phyloP scores from a whole-genome alignment of 805 yeast genomes.

The Ogataea pini region DNA sequence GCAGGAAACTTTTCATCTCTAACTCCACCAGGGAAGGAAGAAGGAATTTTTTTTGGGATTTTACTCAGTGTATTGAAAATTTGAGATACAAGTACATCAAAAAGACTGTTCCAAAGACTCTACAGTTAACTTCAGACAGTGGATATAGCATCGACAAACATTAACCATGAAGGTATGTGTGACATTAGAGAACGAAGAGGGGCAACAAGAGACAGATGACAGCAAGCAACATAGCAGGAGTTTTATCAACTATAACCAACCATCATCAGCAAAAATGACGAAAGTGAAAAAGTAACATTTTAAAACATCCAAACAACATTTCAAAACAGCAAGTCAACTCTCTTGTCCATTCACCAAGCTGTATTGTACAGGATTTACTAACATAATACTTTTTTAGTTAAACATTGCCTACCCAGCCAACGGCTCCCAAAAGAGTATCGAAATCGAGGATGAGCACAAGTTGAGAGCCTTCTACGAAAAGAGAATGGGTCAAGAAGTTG shows the following conservation, averaged over 20 bases:
- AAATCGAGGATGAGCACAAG: slow-evolving; percentile 98
- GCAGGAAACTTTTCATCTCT: slow-evolving; percentile 2
- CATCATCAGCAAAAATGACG: background rate
- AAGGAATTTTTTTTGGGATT: slow-evolving; percentile 6
- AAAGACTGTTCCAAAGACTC: slow-evolving; percentile 2
- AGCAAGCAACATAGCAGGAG: background rate
- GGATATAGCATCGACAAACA: slow-evolving; percentile 26
- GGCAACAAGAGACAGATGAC: slow-evolving; percentile 1
- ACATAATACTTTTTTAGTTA: slow-evolving; percentile 52
- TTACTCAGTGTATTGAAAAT: slow-evolving; percentile 5
- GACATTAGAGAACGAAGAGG: background rate
- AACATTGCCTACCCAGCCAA: slow-evolving; percentile 99
- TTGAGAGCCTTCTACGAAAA: slow-evolving; percentile 98
- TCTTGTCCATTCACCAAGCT: too few species aligned
- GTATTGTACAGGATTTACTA: background rate
- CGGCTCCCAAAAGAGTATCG: slow-evolving; percentile 98
- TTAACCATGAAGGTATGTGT: slow-evolving; percentile 34
- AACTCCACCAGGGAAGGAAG: slow-evolving; percentile 6
- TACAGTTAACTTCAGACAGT: slow-evolving; percentile 27
- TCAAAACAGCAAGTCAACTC: too few species aligned
- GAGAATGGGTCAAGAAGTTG: slow-evolving; percentile 99
- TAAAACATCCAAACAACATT: background rate
- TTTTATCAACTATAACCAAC: background rate
- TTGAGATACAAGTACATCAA: slow-evolving; percentile 4
- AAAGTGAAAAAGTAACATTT: background rate